Evolutionary conservation across 108 stramenopile genomes (phyloP), one percentile per base, ranked within the genome.

Genomic region (Pseudonitzschia multistriata): DNA sequence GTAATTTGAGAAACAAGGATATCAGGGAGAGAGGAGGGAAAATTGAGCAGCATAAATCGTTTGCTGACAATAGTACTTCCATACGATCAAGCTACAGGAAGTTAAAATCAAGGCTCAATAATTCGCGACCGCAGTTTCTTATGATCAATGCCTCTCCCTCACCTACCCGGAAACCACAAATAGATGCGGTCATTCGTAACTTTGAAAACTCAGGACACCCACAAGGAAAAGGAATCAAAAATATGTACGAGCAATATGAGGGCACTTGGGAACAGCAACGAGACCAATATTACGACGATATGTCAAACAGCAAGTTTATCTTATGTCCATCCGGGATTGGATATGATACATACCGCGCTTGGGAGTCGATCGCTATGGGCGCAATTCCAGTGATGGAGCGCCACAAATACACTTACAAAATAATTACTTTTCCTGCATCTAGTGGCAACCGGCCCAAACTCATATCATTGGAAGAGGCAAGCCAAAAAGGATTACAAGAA

Each of bases 301-400:
- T 77, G 30, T 19, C 40, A 25, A 33, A 49, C 80, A 59, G 57
- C 49, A 85, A 83, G 68, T 85, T 83, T 57, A 75, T 78, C 7
- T 65, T 85, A 8, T 67, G 80, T 36, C 85, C 85, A 8, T 78
- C 77, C 22, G 85, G 85, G 14, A 11, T 85, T 30, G 85, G 85
- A 5, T 83, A 73, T 76, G 85, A 85, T 72, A 67, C 70, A 0
- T 85, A 85, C 45, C 76, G 85, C 2, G 35, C 67, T n/a, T 85
- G 82, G 81, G 85, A 85, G 47, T 73, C 82, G 0, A 8, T 85
- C 0, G 24, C 21, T 25, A 37, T 83, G 49, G 76, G 76, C 11
- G 56, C 81, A 7, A 83, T 85, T 28, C 84, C 83, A 3, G 67
- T 85, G 13, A 57, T 85, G 37, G 84, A 85, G 54, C 62, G 39